A percentile compares a stretch with the other conserved stretches of the same genome.
Evolutionary conservation across 768 basidiomycete genomes (phyloP).

Genomic region (Coprinopsis marcescibilis): DNA sequence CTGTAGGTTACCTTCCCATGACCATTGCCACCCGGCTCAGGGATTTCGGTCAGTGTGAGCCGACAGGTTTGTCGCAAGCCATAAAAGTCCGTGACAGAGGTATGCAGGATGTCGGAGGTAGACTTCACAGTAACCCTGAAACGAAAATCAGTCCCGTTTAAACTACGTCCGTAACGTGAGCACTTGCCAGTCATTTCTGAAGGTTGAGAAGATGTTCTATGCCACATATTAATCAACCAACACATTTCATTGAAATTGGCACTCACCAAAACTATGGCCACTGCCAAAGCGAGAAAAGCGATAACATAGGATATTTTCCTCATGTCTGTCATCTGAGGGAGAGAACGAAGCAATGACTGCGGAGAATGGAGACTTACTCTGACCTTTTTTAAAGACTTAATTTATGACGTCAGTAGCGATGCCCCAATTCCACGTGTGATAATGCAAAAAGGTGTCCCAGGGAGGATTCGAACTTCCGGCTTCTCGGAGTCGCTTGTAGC

Average conservation of each 20-base stretch:
- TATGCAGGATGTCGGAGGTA: conserved; percentile 37
- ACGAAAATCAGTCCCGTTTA: background rate
- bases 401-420: no score
- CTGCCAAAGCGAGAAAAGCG: conserved; percentile 50
- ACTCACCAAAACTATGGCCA: conserved; percentile 50
- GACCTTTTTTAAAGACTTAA: no score
- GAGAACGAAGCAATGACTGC: background rate
- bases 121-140: conserved; percentile 40
- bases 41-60: conserved; percentile 41
- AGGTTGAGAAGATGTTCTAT: conserved; percentile 54
- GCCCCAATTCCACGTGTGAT: no score
- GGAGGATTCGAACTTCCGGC: no score
- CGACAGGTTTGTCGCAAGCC: conserved; percentile 59
- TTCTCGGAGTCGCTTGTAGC: no score
- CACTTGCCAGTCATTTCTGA: conserved; percentile 59
- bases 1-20: conserved; percentile 44
- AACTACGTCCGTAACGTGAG: background rate
- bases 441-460: no score
- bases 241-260: background rate
- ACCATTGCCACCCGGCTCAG: conserved; percentile 40
- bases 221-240: background rate
- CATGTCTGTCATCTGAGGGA: conserved; percentile 26
- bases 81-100: conserved; percentile 46
- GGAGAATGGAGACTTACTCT: background rate
- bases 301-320: conserved; percentile 65